Percentiles rank a stretch among this genome's conserved stretches.
These are phyloP conservation scores for Pholiota microspora DNA, from an alignment of 768 basidiomycete genomes.

Conservation along the genomic window DNA sequence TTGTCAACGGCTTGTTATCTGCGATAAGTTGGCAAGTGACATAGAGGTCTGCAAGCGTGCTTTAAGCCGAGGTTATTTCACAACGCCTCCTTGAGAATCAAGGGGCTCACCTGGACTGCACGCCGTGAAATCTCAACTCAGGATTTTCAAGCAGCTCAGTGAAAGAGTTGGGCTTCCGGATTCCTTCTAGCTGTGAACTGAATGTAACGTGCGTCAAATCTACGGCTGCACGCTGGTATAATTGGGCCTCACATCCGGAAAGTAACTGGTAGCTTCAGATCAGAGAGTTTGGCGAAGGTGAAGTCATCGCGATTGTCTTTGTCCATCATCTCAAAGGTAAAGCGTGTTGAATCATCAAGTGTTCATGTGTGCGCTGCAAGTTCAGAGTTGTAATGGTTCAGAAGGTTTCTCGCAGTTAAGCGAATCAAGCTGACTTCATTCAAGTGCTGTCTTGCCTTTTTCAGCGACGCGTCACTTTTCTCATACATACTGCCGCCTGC, in stretches of 20 bases:
- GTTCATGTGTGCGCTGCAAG: neutral
- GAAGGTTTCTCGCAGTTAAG: conserved; percentile 9
- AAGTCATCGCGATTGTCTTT: conserved; percentile 79
- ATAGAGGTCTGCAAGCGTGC: conserved; percentile 88
- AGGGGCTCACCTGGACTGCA: conserved; percentile 66
- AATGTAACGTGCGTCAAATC: neutral
- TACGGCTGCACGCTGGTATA: neutral
- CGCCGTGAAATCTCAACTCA: conserved; percentile 79
- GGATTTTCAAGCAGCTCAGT: conserved; percentile 83
- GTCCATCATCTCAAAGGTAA: conserved; percentile 36
- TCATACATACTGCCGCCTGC: neutral
- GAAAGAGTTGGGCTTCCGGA: conserved; percentile 65
- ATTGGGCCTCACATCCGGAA: conserved; percentile 64
- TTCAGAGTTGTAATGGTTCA: neutral
- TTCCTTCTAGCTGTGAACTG: conserved; percentile 87
- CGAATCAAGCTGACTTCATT: conserved; percentile 6
- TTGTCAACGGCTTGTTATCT: conserved; percentile 90
- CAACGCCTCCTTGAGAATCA: conserved; percentile 11
- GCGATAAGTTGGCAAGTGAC: conserved; percentile 90
- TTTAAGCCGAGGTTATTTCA: conserved; percentile 38
- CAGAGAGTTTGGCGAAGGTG: conserved; percentile 88
- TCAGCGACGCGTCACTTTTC: neutral
- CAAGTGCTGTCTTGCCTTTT: conserved; percentile 3
- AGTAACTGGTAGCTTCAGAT: conserved; percentile 85
- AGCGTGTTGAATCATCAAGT: neutral